phyloP scores from a whole-genome alignment of 1,284 basidiomycete genomes.

The Xerocomus cyaneibrunnescens region DNA sequence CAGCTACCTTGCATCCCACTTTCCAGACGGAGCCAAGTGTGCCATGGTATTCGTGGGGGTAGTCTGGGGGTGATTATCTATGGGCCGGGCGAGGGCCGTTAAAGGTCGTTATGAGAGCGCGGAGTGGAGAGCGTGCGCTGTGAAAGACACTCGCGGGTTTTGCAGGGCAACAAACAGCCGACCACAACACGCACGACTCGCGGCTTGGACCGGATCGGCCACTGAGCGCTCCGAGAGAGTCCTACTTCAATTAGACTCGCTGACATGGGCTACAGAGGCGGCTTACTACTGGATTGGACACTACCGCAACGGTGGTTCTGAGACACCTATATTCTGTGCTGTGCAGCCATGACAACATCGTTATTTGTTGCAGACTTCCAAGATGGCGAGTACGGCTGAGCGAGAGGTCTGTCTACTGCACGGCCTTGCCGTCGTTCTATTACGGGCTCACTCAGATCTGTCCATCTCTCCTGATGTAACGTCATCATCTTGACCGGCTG shows the following conservation, averaged over 20 bases:
- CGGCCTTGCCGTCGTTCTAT: too few species aligned
- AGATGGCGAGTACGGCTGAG: too few species aligned
- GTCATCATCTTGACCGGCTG: background rate
- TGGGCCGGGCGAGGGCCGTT: background rate
- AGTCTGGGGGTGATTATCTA: too few species aligned
- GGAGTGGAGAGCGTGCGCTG: background rate
- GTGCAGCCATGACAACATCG: too few species aligned
- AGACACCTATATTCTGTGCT: too few species aligned
- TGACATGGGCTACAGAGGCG: too few species aligned
- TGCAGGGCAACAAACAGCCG: constrained; percentile 8
- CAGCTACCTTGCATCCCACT: constrained; percentile 71
- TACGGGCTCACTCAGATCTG: too few species aligned
- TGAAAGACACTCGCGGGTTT: background rate
- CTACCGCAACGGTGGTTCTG: too few species aligned
- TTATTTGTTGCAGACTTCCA: too few species aligned
- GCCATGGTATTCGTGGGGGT: constrained; percentile 17
- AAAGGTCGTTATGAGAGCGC: constrained; percentile 3
- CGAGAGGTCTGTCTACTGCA: background rate
- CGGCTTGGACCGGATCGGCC: background rate
- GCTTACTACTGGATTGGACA: too few species aligned
- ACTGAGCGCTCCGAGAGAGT: background rate
- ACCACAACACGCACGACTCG: constrained; percentile 2
- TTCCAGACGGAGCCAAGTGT: constrained; percentile 40
- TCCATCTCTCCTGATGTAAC: too few species aligned
- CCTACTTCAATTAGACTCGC: background rate